Evolutionary conservation across 306 rosid species (phyloP).

Genomic region (Trifolium dubium): DNA sequence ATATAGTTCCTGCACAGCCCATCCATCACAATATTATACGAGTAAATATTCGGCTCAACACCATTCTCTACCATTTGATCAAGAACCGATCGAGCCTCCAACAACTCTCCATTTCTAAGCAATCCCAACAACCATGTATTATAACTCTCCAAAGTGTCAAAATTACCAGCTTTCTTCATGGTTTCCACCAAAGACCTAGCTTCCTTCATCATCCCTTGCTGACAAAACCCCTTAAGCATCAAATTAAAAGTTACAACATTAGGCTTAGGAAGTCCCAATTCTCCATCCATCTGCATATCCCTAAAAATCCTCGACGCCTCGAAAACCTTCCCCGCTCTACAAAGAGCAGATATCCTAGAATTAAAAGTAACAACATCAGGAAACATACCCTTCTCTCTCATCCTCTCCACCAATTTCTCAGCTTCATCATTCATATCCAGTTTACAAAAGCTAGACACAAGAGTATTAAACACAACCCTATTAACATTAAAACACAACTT

Average conservation of each 20-base stretch:
- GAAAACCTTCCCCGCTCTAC: slow-evolving; percentile 66
- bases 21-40: slow-evolving; percentile 76
- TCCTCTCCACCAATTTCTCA: slow-evolving; percentile 76
- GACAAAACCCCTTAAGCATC: slow-evolving; percentile 84
- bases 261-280: slow-evolving; percentile 81
- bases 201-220: slow-evolving; percentile 74
- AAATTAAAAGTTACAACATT: slow-evolving; percentile 69
- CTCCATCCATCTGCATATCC: slow-evolving; percentile 83
- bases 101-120: slow-evolving; percentile 61
- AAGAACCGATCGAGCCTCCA: slow-evolving; percentile 69
- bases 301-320: slow-evolving; percentile 92
- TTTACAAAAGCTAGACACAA: slow-evolving; percentile 75
- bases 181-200: slow-evolving; percentile 70
- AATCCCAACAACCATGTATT: slow-evolving; percentile 81
- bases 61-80: slow-evolving; percentile 72
- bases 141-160: slow-evolving; percentile 62
- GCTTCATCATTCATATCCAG: slow-evolving; percentile 70
- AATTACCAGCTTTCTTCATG: slow-evolving; percentile 54
- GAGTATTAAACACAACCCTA: slow-evolving; percentile 74
- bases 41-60: slow-evolving; percentile 63
- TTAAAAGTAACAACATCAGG: slow-evolving; percentile 89
- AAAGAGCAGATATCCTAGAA: slow-evolving; percentile 88
- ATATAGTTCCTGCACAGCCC: slow-evolving; percentile 75
- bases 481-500: slow-evolving; percentile 30
- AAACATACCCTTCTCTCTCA: slow-evolving; percentile 63